Percentiles rank a stretch among this genome's conserved stretches.
Conservation (phyloP, 2,329 filamentous ascomycete species). For the Trichocomaceae sp. region DNA sequence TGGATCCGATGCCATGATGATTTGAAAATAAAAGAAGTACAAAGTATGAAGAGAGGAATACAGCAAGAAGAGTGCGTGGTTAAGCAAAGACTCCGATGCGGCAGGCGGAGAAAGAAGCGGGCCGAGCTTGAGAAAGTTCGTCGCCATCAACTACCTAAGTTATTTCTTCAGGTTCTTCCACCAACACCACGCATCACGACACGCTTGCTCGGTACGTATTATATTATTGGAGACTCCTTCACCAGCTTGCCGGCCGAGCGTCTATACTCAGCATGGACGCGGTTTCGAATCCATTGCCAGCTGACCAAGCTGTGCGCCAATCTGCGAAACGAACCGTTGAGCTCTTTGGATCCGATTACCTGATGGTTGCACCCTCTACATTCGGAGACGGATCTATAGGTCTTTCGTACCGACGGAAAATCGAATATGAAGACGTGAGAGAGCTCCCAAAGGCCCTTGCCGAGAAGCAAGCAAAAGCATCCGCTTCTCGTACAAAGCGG, state of each 20-base stretch:
- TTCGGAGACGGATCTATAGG: constrained; percentile 38
- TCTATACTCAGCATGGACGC: constrained; percentile 1
- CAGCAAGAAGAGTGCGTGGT: background rate
- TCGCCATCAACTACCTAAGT: background rate
- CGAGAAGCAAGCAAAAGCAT: constrained; percentile 65
- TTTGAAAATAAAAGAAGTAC: background rate
- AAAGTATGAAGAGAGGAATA: background rate
- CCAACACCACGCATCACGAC: background rate
- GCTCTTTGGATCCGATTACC: constrained; percentile 43
- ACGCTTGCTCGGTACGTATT: too few relatives aligned
- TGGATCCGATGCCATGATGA: constrained; percentile 36
- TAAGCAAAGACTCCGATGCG: background rate
- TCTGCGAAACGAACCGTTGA: constrained; percentile 43
- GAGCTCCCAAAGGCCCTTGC: constrained; percentile 71
- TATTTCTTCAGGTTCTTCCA: too few relatives aligned
- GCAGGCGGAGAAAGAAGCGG: constrained; percentile 6
- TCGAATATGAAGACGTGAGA: constrained; percentile 71
- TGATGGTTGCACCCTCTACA: constrained; percentile 39
- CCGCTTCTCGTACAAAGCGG: constrained; percentile 59
- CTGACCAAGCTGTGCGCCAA: constrained; percentile 34
- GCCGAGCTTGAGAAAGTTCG: constrained; percentile 16
- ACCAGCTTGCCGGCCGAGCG: background rate
- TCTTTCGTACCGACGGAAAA: constrained; percentile 40
- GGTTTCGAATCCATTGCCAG: constrained; percentile 5
- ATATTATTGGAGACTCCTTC: too few relatives aligned